Evolutionary conservation across 306 rosid genomes (phyloP).

Genomic region (Acacia melanoxylon): DNA sequence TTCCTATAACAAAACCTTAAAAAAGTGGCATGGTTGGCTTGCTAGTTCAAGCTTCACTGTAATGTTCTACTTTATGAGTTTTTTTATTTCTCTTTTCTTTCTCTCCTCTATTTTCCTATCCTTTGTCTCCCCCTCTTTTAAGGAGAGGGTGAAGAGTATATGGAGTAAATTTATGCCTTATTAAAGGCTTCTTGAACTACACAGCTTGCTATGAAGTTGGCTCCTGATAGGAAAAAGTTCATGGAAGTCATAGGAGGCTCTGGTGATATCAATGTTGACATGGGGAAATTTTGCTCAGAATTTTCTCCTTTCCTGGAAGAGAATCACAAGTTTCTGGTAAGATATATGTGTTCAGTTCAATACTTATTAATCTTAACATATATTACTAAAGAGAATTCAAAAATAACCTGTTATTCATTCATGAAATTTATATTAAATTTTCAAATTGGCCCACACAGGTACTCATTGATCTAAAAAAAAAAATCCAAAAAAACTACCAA

Average conservation of each 20-base stretch:
- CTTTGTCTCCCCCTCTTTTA: not conserved
- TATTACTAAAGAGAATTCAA: not conserved
- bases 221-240: conserved; percentile 97
- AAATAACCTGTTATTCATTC: not conserved
- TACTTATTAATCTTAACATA: not conserved
- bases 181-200: conserved; percentile 23
- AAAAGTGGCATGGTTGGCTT: conserved; percentile 98
- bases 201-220: conserved; percentile 98
- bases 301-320: conserved; percentile 79
- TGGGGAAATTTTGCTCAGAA: conserved; percentile 62
- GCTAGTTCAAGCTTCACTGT: conserved; percentile 95
- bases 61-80: conserved; percentile 31
- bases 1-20: conserved; percentile 83
- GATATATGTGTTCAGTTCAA: conserved; percentile 12
- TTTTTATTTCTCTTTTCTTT: too few relatives aligned
- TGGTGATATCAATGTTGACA: conserved; percentile 69
- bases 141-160: not conserved
- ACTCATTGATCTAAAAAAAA: not conserved
- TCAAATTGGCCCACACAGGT: not conserved
- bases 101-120: not conserved
- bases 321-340: conserved; percentile 97
- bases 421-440: too few relatives aligned
- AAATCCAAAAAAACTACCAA: not conserved
- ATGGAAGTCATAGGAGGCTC: conserved; percentile 84
- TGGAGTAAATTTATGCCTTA: conserved; percentile 3